These are phyloP conservation scores for Reutealis trisperma DNA, from an alignment of 345 rosid species.

Conservation along the genomic window DNA sequence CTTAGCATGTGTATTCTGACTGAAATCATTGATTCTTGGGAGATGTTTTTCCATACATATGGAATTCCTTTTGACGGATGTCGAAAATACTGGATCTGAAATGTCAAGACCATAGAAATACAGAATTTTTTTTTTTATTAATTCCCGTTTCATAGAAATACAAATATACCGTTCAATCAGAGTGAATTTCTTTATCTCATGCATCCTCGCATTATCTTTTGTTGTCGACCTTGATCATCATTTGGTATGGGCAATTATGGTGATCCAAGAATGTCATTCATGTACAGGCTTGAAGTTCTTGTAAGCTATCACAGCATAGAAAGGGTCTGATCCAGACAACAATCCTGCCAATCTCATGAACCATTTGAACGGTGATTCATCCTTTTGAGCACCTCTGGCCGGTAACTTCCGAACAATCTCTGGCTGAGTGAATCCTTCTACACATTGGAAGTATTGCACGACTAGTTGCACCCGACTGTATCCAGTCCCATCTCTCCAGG, in stretches of 20 bases:
- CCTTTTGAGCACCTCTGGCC: slow-evolving; percentile 25
- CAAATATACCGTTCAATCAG: neutral
- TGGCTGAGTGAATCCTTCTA: slow-evolving; percentile 73
- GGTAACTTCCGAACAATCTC: slow-evolving; percentile 59
- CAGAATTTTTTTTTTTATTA: neutral
- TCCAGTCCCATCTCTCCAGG: slow-evolving; percentile 82
- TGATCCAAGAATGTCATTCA: slow-evolving; percentile 27
- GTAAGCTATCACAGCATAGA: slow-evolving; percentile 80
- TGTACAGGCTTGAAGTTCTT: slow-evolving; percentile 76
- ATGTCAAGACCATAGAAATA: neutral
- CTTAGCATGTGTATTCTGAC: neutral
- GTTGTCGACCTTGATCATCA: neutral
- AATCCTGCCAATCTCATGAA: slow-evolving; percentile 50
- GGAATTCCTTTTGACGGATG: neutral
- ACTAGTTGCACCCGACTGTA: slow-evolving; percentile 71
- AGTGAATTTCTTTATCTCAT: neutral
- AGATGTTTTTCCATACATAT: neutral
- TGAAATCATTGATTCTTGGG: neutral
- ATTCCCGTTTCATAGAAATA: neutral
- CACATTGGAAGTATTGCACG: slow-evolving; percentile 71
- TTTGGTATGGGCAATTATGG: too few relatives aligned
- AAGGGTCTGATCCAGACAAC: slow-evolving; percentile 70
- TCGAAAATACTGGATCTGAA: neutral
- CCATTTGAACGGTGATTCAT: slow-evolving; percentile 48
- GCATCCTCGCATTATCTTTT: neutral